Evolutionary conservation across 768 basidiomycete genomes (phyloP).

Genomic region (Naematelia encephala): DNA sequence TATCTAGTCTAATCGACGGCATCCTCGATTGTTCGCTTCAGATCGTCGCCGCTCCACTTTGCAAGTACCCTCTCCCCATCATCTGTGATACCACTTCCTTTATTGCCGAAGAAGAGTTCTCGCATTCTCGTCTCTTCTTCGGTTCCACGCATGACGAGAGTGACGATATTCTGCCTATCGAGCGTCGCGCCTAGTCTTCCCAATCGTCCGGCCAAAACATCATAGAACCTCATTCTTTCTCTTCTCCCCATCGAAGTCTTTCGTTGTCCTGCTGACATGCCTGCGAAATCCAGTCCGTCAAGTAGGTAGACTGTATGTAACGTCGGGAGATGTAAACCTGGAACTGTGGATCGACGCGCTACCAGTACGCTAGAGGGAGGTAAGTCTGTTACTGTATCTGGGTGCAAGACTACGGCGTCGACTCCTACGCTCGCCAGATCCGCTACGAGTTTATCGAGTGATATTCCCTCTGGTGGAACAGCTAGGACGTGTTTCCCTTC

Average conservation of each 20-base stretch:
- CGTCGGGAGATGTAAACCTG: conserved; percentile 13
- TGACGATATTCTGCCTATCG: conserved; percentile 14
- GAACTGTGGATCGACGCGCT: conserved; percentile 9
- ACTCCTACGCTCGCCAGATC: conserved; percentile 11
- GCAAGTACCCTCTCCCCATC: background rate
- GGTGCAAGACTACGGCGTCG: background rate
- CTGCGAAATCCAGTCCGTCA: conserved; percentile 12
- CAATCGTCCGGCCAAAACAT: conserved; percentile 14
- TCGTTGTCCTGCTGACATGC: conserved; percentile 8
- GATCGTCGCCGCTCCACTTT: background rate
- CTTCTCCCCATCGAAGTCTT: conserved; percentile 6
- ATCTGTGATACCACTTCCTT: background rate
- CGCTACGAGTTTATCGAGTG: conserved; percentile 5
- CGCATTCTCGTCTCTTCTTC: conserved; percentile 19
- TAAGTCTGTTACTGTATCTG: background rate
- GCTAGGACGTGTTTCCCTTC: conserved; percentile 8
- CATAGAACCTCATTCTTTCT: conserved; percentile 11
- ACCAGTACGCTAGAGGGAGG: conserved; percentile 3
- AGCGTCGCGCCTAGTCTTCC: conserved; percentile 13
- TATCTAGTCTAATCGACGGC: too few relatives aligned
- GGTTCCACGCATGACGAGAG: conserved; percentile 14
- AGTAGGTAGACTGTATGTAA: conserved; percentile 23
- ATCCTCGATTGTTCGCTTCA: background rate
- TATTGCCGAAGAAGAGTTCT: conserved; percentile 8
- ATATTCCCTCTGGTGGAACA: conserved; percentile 16